Evolutionary conservation across 495 filamentous ascomycete genomes (phyloP).

Genomic region (Aspergillus hancockii): DNA sequence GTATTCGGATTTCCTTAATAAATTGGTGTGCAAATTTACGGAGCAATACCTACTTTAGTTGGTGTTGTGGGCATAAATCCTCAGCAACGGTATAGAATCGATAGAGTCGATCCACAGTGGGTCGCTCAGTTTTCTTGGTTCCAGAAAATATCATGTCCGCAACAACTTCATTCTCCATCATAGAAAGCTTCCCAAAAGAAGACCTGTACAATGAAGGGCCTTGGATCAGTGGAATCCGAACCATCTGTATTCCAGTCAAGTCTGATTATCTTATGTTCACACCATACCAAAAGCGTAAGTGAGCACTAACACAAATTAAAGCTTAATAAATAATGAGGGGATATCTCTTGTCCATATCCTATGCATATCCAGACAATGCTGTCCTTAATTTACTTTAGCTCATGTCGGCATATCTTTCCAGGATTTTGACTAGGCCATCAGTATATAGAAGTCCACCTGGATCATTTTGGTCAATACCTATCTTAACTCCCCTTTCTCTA

Average conservation of each 20-base stretch:
- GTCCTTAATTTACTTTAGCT: neutral
- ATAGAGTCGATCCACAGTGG: neutral
- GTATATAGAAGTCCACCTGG: neutral
- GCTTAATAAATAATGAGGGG: no score
- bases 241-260: no score
- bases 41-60: neutral
- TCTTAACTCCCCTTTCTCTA: neutral
- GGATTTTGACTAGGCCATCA: neutral
- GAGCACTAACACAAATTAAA: no score
- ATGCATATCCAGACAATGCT: no score
- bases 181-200: neutral
- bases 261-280: no score
- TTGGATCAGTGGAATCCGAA: neutral
- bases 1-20: neutral
- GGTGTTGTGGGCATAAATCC: neutral
- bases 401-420: neutral
- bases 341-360: no score
- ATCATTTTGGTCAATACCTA: neutral
- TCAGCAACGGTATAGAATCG: neutral
- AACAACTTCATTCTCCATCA: neutral
- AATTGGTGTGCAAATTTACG: neutral
- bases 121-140: neutral
- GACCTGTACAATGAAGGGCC: neutral
- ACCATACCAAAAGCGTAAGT: no score
- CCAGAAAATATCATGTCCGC: neutral